These are phyloP conservation scores for Microsporum ferrugineum DNA, from an alignment of 2,329 filamentous ascomycete genomes.

Conservation along the genomic window DNA sequence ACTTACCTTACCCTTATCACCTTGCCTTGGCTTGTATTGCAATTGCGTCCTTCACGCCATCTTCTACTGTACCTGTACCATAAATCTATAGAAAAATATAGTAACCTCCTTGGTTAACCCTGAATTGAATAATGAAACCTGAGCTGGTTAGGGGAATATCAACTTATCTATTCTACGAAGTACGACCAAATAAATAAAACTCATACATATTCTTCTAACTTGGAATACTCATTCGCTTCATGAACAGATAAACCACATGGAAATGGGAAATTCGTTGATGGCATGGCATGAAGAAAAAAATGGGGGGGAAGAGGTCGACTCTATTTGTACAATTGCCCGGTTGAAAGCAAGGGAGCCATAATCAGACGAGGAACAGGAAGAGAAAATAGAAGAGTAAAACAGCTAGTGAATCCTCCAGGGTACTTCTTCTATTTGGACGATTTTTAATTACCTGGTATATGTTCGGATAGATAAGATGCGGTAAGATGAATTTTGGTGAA, in stretches of 20 bases:
- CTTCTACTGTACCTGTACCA: not conserved
- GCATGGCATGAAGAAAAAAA: not conserved
- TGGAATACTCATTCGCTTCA: not conserved
- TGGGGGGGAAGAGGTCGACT: not conserved
- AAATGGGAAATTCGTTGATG: not conserved
- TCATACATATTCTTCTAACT: too few species aligned
- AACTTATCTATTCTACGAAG: not conserved
- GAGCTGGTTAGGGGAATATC: not conserved
- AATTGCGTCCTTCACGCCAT: not conserved
- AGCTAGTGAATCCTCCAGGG: not conserved
- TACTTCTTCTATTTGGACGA: not conserved
- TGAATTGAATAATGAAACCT: too few species aligned
- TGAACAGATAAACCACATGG: not conserved
- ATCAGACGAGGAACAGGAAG: not conserved
- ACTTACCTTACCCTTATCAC: not conserved
- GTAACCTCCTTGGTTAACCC: not conserved
- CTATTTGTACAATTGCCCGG: constrained; percentile 1
- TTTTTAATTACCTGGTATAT: not conserved
- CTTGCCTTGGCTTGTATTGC: not conserved
- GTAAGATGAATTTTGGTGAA: not conserved
- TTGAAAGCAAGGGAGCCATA: not conserved
- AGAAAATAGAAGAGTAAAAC: not conserved
- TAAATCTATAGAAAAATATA: not conserved
- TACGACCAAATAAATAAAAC: not conserved
- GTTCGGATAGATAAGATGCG: not conserved